phyloP scores from a whole-genome alignment of 495 filamentous ascomycete species.

The Talaromyces trachyspermus region DNA sequence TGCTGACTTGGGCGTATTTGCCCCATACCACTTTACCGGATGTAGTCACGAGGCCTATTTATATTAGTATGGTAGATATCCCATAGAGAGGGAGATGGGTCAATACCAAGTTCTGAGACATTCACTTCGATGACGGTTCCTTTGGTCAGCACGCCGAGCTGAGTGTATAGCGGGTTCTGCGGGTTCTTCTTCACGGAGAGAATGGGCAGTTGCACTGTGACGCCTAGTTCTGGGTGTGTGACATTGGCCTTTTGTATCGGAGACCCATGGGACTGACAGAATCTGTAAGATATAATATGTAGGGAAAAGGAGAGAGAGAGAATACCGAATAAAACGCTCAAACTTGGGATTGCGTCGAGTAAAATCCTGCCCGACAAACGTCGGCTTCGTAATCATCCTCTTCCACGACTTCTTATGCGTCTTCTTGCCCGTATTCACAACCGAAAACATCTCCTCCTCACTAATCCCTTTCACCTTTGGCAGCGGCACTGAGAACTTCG shows the following conservation, averaged over 20 bases:
- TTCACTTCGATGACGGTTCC: conserved; percentile 96
- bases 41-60: conserved; percentile 65
- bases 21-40: conserved; percentile 92
- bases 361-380: conserved; percentile 85
- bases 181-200: conserved; percentile 98
- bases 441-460: conserved; percentile 98
- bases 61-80: not conserved
- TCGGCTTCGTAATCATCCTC: conserved; percentile 90
- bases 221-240: conserved; percentile 75
- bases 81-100: not conserved
- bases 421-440: conserved; percentile 90
- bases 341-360: conserved; percentile 91
- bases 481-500: conserved; percentile 90
- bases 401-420: conserved; percentile 80
- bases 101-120: conserved; percentile 74
- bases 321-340: conserved; percentile 64
- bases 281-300: too few relatives aligned
- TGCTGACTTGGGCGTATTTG: conserved; percentile 64
- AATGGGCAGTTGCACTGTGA: conserved; percentile 90
- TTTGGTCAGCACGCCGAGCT: conserved; percentile 87
- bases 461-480: conserved; percentile 90
- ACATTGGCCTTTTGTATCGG: conserved; percentile 94
- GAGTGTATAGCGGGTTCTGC: conserved; percentile 88
- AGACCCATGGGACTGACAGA: conserved; percentile 70
- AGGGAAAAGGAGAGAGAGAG: conserved; percentile 29